phyloP scores from a whole-genome alignment of 768 basidiomycete species.

The Podaxis sp. region DNA sequence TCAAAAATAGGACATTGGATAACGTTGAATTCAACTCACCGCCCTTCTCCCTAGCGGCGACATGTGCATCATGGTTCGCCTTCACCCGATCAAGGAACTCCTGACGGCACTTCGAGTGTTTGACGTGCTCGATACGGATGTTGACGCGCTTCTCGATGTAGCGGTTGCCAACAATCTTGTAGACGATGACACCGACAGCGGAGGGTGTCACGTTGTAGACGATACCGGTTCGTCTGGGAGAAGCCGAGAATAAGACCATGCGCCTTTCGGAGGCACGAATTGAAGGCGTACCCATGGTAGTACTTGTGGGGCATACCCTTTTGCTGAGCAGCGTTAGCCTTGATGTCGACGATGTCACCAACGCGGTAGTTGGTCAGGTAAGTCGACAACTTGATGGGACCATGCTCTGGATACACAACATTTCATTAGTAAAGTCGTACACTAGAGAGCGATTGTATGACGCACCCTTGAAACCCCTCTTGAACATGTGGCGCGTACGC shows the following conservation, averaged over 20 bases:
- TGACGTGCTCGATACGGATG: constrained; percentile 93
- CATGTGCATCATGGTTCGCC: constrained; percentile 82
- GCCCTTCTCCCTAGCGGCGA: constrained; percentile 86
- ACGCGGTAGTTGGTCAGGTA: constrained; percentile 92
- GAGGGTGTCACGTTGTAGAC: constrained; percentile 97
- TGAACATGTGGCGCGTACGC: constrained; percentile 99
- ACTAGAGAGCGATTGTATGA: constrained; percentile 16
- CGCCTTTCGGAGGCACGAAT: constrained; percentile 9
- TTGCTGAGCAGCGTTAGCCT: constrained; percentile 98
- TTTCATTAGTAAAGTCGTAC: constrained; percentile 14
- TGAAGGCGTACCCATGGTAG: constrained; percentile 83
- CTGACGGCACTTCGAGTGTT: constrained; percentile 95
- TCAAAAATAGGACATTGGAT: not conserved
- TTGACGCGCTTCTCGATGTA: constrained; percentile 99
- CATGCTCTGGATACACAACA: constrained; percentile 64
- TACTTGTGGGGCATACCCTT: constrained; percentile 99
- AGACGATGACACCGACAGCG: constrained; percentile 93
- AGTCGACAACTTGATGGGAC: constrained; percentile 86
- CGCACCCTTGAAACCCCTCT: constrained; percentile 96
- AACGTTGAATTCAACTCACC: constrained; percentile 51
- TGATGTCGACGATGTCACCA: constrained; percentile 99
- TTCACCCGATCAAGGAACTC: constrained; percentile 97
- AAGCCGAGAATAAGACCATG: not conserved
- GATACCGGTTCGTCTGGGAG: constrained; percentile 87
- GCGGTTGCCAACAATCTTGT: constrained; percentile 98